Base-by-base conservation (phyloP, 2,329 filamentous ascomycete genomes). In the Trichoderma citrinoviride region DNA sequence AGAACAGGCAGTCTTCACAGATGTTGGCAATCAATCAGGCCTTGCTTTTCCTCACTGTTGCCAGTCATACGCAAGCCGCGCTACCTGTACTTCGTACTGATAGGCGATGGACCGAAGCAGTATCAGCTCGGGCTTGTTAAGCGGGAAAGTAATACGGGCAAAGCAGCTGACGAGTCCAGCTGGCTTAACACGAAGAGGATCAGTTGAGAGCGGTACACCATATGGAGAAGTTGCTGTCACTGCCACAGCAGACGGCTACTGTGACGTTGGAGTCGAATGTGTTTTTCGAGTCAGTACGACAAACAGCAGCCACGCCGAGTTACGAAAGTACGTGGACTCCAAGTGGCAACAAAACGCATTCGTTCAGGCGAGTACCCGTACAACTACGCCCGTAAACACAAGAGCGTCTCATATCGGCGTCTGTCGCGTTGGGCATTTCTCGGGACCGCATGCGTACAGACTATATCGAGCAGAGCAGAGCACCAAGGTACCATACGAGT, bases 381-480 rank as follows among this genome's bases (percentile, higher is more conserved):
- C 7, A 7, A 7, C 27, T 37, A 37, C 33, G 33, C 33, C 33
- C 33, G 33, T 37, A 10, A 37, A 58, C 12, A 25, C 29, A 15
- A 17, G 29, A 23, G 49, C 43, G 21, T 49, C 10, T 40, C 15
- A 19, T 15, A 21, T 15, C 21, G 21, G 44, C 33, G 37, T 56
- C 37, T 61, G 49, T 33, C 37, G 44, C 52, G 14, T 14, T 37
- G 29, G 25, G 29, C 50, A 63, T 63, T 63, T 27, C 61, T 49
- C 37, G 33, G n/a, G 33, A 21, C 27, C 33, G 41, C 43, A 27
- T 65, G 27, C 37, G 46, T 52, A 58, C 61, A 52, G 8, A 17
- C 49, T n/a, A 29, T 29, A 17, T 49, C 8, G 19, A 44, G 57
- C 21, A 41, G 27, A n/a, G n/a, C n/a, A n/a, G 40, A 33, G n/a